Evolutionary conservation across 2,329 filamentous ascomycete species (phyloP).

Genomic region (Fusarium domesticum): DNA sequence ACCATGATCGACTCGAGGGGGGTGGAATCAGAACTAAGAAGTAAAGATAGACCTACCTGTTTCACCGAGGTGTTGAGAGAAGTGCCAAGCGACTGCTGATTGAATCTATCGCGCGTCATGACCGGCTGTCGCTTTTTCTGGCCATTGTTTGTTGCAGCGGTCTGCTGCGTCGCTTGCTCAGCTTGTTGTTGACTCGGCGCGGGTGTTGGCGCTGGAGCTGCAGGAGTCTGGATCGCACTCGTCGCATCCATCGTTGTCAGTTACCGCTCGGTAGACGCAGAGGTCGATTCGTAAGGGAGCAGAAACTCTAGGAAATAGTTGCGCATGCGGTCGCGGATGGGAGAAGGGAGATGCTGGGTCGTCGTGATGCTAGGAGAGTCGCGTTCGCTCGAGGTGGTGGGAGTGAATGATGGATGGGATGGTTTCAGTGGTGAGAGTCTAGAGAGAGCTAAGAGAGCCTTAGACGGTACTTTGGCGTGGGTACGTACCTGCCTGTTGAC

Average conservation of each 20-base stretch:
- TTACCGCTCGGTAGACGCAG: slow-evolving; percentile 13
- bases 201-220: slow-evolving; percentile 9
- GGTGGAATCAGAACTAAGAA: slow-evolving; percentile 2
- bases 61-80: slow-evolving; percentile 64
- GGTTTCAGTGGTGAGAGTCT: slow-evolving; percentile 16
- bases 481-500: not conserved
- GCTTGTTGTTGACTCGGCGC: slow-evolving; percentile 10
- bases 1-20: slow-evolving; percentile 8
- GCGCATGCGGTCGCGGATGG: slow-evolving; percentile 16
- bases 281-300: slow-evolving; percentile 11
- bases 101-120: slow-evolving; percentile 51
- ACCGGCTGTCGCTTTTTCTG: slow-evolving; percentile 27
- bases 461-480: not conserved
- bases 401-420: slow-evolving; percentile 20
- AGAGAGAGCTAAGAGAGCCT: slow-evolving; percentile 19
- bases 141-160: slow-evolving; percentile 17
- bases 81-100: slow-evolving; percentile 64
- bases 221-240: slow-evolving; percentile 19
- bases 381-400: slow-evolving; percentile 16
- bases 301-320: slow-evolving; percentile 8
- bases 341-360: slow-evolving; percentile 10
- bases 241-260: slow-evolving; percentile 28
- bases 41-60: slow-evolving; percentile 50
- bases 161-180: slow-evolving; percentile 19
- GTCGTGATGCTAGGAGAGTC: slow-evolving; percentile 14